phyloP scores from a whole-genome alignment of 176 grass and related monocot species.

The Cocos nucifera region DNA sequence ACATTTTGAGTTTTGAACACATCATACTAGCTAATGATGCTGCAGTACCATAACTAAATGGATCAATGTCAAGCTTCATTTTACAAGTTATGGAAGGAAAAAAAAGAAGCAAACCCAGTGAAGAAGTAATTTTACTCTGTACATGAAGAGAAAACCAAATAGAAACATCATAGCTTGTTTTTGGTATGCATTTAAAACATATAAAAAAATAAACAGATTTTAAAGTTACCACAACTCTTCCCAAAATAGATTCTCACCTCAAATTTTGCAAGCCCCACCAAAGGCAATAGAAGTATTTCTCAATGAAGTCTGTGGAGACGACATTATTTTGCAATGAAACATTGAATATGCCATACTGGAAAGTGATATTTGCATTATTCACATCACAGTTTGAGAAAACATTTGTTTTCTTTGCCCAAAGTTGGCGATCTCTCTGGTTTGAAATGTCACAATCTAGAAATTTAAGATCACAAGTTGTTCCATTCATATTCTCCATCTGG shows the following conservation, averaged over 20 bases:
- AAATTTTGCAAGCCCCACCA: slow-evolving; percentile 90
- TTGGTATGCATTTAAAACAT: too few species aligned
- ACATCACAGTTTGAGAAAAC: slow-evolving; percentile 38
- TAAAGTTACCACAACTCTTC: too few species aligned
- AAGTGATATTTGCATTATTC: background rate
- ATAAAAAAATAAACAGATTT: too few species aligned
- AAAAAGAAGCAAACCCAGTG: too few species aligned
- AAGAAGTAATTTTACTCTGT: too few species aligned
- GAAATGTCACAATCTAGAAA: slow-evolving; percentile 47
- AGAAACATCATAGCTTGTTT: too few species aligned
- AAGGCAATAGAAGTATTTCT: slow-evolving; percentile 80
- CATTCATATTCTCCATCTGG: background rate
- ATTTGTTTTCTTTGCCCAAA: slow-evolving; percentile 9
- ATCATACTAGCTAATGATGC: too few species aligned
- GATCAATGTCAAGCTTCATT: too few species aligned
- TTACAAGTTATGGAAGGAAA: too few species aligned
- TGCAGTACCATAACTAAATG: too few species aligned
- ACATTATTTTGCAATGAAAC: slow-evolving; percentile 21
- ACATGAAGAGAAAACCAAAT: too few species aligned
- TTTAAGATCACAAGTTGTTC: slow-evolving; percentile 13
- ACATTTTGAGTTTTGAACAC: too few species aligned
- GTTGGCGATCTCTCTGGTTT: background rate
- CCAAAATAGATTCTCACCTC: slow-evolving; percentile 32
- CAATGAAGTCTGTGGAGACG: slow-evolving; percentile 36
- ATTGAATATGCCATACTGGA: slow-evolving; percentile 42